phyloP scores from a whole-genome alignment of 176 grass and related monocot species.

The Paspalum vaginatum region DNA sequence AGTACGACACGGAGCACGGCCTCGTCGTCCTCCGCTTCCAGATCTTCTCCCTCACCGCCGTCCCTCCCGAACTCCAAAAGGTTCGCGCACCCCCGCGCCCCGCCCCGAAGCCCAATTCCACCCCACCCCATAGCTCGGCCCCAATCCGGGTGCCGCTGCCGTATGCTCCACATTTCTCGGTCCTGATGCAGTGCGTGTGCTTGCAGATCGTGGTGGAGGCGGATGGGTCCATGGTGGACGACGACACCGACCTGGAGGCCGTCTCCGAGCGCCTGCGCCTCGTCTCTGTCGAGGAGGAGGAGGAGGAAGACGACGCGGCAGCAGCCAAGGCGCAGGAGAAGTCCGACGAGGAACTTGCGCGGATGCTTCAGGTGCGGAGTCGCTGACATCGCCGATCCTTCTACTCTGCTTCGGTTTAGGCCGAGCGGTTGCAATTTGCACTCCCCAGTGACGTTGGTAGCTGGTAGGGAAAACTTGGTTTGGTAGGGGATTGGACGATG shows the following conservation, averaged over 20 bases:
- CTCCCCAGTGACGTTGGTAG: background rate
- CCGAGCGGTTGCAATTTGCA: background rate
- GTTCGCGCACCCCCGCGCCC: constrained; percentile 31
- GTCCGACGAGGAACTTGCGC: constrained; percentile 79
- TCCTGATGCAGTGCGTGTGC: background rate
- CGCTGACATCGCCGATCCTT: background rate
- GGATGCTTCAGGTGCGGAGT: constrained; percentile 62
- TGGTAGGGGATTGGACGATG: background rate
- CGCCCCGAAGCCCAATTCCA: background rate
- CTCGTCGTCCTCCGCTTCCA: constrained; percentile 66
- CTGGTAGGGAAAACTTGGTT: background rate
- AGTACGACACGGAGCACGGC: constrained; percentile 77
- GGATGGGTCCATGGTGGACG: constrained; percentile 56
- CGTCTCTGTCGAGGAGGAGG: constrained; percentile 47
- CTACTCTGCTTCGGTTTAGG: background rate
- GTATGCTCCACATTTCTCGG: too few relatives aligned
- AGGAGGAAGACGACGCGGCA: constrained; percentile 5
- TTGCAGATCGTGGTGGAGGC: constrained; percentile 71
- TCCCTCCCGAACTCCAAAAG: constrained; percentile 83
- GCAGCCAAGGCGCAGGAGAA: constrained; percentile 46
- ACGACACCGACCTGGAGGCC: constrained; percentile 63
- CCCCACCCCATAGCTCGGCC: background rate
- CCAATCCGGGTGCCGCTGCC: background rate
- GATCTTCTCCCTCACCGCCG: constrained; percentile 90
- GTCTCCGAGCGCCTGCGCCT: constrained; percentile 61